phyloP scores from a whole-genome alignment of 2,329 filamentous ascomycete genomes.

The Venturia oleaginea region DNA sequence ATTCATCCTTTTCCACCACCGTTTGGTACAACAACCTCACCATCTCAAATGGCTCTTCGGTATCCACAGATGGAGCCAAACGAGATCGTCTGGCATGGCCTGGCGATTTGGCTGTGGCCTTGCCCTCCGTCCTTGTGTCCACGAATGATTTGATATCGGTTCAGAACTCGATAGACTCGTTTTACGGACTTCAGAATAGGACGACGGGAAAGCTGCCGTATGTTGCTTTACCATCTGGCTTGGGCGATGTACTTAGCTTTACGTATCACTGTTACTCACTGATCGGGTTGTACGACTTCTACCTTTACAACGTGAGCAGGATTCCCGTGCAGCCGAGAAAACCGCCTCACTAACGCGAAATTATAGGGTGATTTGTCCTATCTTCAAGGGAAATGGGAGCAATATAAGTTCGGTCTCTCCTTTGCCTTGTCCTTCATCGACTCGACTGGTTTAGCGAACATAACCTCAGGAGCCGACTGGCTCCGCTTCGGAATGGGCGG shows the following conservation, averaged over 20 bases:
- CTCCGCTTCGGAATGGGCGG: slow-evolving; percentile 41
- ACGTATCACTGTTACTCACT: slow-evolving; percentile 48
- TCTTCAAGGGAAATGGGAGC: slow-evolving; percentile 30
- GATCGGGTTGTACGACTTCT: slow-evolving; percentile 38
- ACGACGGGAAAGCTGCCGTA: slow-evolving; percentile 41
- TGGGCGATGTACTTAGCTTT: neutral
- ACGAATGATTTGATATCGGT: slow-evolving; percentile 45
- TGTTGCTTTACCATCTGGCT: slow-evolving; percentile 27
- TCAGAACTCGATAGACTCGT: slow-evolving; percentile 40
- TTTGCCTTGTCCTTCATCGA: slow-evolving; percentile 37
- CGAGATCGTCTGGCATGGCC: slow-evolving; percentile 52
- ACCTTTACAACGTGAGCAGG: slow-evolving; percentile 24
- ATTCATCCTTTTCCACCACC: slow-evolving; percentile 20
- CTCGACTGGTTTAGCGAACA: slow-evolving; percentile 36
- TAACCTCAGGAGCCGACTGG: slow-evolving; percentile 44
- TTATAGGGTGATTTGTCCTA: slow-evolving; percentile 24
- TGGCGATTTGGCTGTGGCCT: slow-evolving; percentile 49
- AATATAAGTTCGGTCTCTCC: slow-evolving; percentile 35
- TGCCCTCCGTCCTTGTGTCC: slow-evolving; percentile 45
- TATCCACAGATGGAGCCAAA: slow-evolving; percentile 46
- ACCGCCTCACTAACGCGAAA: neutral
- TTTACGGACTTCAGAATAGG: slow-evolving; percentile 37
- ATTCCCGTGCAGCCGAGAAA: neutral
- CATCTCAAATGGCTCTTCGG: slow-evolving; percentile 30
- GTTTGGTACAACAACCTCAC: slow-evolving; percentile 35